phyloP scores from a whole-genome alignment of 768 basidiomycete genomes.

The Auricularia sp. region DNA sequence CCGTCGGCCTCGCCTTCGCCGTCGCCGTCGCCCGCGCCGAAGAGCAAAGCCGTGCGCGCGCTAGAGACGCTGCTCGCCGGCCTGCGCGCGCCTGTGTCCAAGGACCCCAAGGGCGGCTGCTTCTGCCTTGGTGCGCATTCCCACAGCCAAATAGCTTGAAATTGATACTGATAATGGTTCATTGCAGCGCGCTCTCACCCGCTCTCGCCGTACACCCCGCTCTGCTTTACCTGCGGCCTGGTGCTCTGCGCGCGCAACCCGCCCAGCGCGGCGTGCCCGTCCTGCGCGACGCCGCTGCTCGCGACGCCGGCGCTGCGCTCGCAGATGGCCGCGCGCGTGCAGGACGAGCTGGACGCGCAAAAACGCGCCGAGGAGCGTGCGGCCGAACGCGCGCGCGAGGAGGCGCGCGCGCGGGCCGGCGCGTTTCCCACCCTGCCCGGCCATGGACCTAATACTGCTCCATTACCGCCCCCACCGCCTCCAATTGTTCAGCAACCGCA shows the following conservation, averaged over 20 bases:
- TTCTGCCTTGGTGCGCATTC: slow-evolving; percentile 50
- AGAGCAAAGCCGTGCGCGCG: slow-evolving; percentile 38
- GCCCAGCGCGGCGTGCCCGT: slow-evolving; percentile 46
- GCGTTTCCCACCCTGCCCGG: slow-evolving; percentile 49
- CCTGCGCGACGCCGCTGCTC: slow-evolving; percentile 36
- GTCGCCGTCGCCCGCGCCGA: slow-evolving; percentile 15
- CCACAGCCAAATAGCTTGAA: neutral
- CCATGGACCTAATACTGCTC: neutral
- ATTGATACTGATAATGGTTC: neutral
- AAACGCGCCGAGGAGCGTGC: slow-evolving; percentile 40
- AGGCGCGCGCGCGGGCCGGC: slow-evolving; percentile 42
- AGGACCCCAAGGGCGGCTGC: slow-evolving; percentile 56
- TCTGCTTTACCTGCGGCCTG: slow-evolving; percentile 51
- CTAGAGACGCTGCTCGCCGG: slow-evolving; percentile 40
- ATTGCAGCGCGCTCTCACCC: slow-evolving; percentile 43
- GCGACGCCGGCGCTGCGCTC: slow-evolving; percentile 21
- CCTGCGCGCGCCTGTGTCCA: slow-evolving; percentile 23
- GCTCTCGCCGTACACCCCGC: slow-evolving; percentile 45
- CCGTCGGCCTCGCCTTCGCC: neutral
- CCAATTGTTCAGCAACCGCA: slow-evolving; percentile 19
- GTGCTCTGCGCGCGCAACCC: slow-evolving; percentile 51
- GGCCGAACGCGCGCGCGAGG: slow-evolving; percentile 35
- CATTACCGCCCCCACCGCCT: slow-evolving; percentile 5
- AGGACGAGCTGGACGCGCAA: slow-evolving; percentile 28
- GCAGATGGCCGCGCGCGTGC: slow-evolving; percentile 25